Base-by-base conservation (phyloP, 805 yeast species). In the Myxozyma vanderwaltii region DNA sequence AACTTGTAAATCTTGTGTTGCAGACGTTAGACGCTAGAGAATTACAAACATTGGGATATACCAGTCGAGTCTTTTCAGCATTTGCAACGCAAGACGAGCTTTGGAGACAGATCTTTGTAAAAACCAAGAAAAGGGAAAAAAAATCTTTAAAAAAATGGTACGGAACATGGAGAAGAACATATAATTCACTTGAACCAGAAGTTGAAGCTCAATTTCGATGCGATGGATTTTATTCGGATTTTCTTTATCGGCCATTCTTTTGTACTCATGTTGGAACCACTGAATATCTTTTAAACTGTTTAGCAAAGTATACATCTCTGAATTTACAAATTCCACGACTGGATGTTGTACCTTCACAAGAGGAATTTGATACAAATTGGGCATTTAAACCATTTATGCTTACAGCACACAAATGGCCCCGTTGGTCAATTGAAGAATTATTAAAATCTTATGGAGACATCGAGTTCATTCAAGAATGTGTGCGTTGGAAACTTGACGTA, bases 211-310 rank as follows among this genome's bases (percentile, higher is more conserved):
- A 61, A 13, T 65, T 85, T 6, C 78, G 79, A 58, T 72, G 84
- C 24, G 74, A 76, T 0, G 63, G 54, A 27, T 79, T 90, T 2
- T 89, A 86, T 69, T 87, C 95, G 0, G 97, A 91, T 69, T 65
- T 82, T n/a, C 72, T 91, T 13, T 91, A 85, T 71, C 78, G 94
- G 51, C 96, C 97, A 2, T 90, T 81, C 68, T 94, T 89, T 68
- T 86, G 94, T 63, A 79, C 95, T 0, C 87, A 86, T 63, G 77
- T 89, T 19, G 79, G 87, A 68, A 88, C 88, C 70, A 65, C 70
- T 3, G 69, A 72, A 26, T 67, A 59, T 29, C 17, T 66, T 82
- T 3, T 82, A 87, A 65, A 70, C 73, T 77, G 4, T 72, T 69
- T 1, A 83, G 81, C 56, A 86, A 82, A 68, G 70, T n/a, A 38